A percentile compares a stretch with the other conserved stretches of the same genome.
phyloP scores from a whole-genome alignment of 2,329 filamentous ascomycete species.

The Allantophomopsis cytisporea region DNA sequence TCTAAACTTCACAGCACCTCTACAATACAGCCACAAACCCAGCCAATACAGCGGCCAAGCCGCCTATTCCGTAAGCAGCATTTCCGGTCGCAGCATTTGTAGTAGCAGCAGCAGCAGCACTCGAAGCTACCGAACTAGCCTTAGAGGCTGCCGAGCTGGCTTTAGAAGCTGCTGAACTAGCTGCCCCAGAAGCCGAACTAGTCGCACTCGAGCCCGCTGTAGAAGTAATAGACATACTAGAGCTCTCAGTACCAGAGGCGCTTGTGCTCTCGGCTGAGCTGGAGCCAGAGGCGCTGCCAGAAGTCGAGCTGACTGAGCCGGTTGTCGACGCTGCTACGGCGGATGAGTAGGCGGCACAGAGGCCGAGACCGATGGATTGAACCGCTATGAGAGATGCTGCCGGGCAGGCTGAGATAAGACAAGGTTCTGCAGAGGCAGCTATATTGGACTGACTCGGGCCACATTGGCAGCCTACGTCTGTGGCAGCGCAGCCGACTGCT shows the following conservation, averaged over 20 bases:
- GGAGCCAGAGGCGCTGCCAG: neutral
- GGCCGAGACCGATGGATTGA: slow-evolving; percentile 16
- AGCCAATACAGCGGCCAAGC: slow-evolving; percentile 1
- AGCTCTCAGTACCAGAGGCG: slow-evolving; percentile 2
- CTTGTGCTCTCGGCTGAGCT: slow-evolving; percentile 5
- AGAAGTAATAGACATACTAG: neutral
- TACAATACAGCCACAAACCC: slow-evolving; percentile 7
- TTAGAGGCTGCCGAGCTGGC: neutral
- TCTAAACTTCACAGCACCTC: neutral
- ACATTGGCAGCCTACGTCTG: slow-evolving; percentile 26
- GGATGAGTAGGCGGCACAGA: slow-evolving; percentile 19
- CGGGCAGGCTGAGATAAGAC: slow-evolving; percentile 20
- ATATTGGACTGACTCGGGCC: slow-evolving; percentile 11
- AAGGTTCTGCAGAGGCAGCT: slow-evolving; percentile 17
- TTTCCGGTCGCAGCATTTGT: neutral
- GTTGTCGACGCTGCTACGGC: neutral
- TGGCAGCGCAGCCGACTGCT: slow-evolving; percentile 21
- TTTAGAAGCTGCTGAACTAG: neutral
- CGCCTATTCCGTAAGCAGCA: slow-evolving; percentile 1
- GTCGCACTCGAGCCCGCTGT: neutral
- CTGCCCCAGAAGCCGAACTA: neutral
- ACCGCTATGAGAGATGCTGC: slow-evolving; percentile 16
- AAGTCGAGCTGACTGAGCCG: no score
- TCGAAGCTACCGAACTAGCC: neutral
- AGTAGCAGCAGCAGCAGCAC: neutral